Conservation (phyloP, 768 basidiomycete species). For the Gloeopeniophorella convolvens region DNA sequence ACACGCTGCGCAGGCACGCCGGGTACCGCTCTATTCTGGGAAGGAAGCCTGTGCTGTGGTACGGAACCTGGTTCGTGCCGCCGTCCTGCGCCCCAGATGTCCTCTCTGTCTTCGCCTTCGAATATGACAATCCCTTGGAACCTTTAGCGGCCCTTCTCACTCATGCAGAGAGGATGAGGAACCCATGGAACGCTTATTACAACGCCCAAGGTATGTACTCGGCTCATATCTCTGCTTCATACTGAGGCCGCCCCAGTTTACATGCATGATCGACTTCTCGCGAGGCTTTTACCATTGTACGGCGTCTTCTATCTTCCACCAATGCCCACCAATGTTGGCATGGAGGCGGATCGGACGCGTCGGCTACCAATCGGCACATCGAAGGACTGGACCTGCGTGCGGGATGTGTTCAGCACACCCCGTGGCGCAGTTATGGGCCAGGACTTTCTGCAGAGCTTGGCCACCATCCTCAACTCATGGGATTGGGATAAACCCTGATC, state of each 20-base stretch:
- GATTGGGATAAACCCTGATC: not conserved
- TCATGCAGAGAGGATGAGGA: conserved; percentile 2
- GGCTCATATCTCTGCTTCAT: not conserved
- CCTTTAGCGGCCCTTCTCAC: conserved; percentile 5
- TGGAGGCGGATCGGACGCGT: not conserved
- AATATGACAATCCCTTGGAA: not conserved
- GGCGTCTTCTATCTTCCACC: conserved; percentile 9
- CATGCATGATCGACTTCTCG: conserved; percentile 18
- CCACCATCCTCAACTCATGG: not conserved
- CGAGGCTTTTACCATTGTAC: conserved; percentile 5
- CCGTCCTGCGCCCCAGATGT: conserved; percentile 2
- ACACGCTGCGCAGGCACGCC: not conserved
- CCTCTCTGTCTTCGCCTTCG: not conserved
- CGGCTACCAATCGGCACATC: not conserved
- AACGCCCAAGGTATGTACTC: conserved; percentile 16
- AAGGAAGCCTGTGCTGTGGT: conserved; percentile 14
- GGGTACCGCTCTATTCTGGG: conserved; percentile 8
- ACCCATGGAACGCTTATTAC: conserved; percentile 18
- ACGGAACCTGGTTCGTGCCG: conserved; percentile 17
- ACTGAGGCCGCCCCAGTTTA: not conserved
- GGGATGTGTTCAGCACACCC: conserved; percentile 7
- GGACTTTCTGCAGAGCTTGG: conserved; percentile 1
- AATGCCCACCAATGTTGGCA: not conserved
- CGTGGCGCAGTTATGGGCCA: conserved; percentile 7
- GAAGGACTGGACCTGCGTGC: conserved; percentile 8